These are phyloP conservation scores for Xerocomellus amylosporus DNA, from an alignment of 768 basidiomycete genomes.

Conservation along the genomic window DNA sequence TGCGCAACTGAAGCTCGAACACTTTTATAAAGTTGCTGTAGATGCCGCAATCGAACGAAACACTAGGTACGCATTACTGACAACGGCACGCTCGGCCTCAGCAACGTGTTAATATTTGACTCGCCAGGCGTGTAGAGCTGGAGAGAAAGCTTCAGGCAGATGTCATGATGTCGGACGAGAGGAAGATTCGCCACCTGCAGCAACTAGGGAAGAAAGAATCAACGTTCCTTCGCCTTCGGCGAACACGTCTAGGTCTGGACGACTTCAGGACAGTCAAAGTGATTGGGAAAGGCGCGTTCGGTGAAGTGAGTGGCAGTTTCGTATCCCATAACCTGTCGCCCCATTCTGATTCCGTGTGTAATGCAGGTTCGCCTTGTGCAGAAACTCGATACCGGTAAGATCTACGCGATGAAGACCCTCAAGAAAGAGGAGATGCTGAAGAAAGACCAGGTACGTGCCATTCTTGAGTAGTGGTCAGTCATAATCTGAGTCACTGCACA, in stretches of 20 bases:
- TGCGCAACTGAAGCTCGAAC: constrained; percentile 93
- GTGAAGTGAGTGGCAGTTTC: constrained; percentile 62
- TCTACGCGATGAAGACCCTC: constrained; percentile 98
- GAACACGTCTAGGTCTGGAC: constrained; percentile 86
- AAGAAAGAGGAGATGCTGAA: constrained; percentile 99
- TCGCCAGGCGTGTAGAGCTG: constrained; percentile 75
- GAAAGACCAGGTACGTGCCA: constrained; percentile 81
- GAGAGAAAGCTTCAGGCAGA: constrained; percentile 78
- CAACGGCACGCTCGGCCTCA: background rate
- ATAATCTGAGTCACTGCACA: constrained; percentile 32
- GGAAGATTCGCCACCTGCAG: constrained; percentile 79
- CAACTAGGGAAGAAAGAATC: constrained; percentile 87
- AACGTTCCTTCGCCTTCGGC: constrained; percentile 79
- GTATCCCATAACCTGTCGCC: background rate
- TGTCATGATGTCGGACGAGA: constrained; percentile 70
- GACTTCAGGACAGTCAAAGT: constrained; percentile 98
- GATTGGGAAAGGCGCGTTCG: constrained; percentile 98
- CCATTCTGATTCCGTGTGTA: background rate
- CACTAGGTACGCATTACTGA: constrained; percentile 54
- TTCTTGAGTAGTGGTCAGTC: background rate
- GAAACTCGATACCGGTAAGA: constrained; percentile 95
- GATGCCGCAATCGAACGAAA: constrained; percentile 95
- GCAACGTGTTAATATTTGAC: constrained; percentile 1
- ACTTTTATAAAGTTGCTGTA: constrained; percentile 95
- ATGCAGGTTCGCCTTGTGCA: constrained; percentile 84